Evolutionary conservation across 1,284 basidiomycete genomes (phyloP).

Genomic region (Trichosporon faecale): DNA sequence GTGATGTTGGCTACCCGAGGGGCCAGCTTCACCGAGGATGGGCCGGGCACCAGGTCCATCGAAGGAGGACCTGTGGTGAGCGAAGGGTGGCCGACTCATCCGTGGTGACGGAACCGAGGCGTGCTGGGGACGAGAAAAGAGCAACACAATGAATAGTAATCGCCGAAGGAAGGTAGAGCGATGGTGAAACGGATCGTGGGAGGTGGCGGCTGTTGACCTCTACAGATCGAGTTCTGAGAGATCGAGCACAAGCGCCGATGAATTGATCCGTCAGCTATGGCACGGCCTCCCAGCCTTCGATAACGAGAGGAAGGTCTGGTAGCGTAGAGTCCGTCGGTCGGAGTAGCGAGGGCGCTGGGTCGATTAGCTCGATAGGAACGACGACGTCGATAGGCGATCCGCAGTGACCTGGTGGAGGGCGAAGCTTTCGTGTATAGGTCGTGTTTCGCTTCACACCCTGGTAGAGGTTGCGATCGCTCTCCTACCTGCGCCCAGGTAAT

Average conservation of each 20-base stretch:
- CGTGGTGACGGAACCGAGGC: neutral
- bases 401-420: neutral
- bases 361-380: neutral
- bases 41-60: conserved; percentile 32
- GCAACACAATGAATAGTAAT: neutral
- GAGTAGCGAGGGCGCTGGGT: neutral
- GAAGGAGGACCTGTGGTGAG: conserved; percentile 18
- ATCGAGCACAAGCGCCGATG: neutral
- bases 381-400: neutral
- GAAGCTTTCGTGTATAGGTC: neutral
- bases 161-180: neutral
- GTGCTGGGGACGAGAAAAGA: neutral
- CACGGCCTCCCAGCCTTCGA: neutral
- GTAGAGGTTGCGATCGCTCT: neutral
- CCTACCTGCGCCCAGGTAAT: neutral
- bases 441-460: neutral
- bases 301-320: neutral
- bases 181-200: neutral
- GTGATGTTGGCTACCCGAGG: conserved; percentile 9
- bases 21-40: conserved; percentile 26
- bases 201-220: neutral
- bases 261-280: neutral
- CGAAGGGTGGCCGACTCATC: conserved; percentile 7
- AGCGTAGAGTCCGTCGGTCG: neutral
- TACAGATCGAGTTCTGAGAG: neutral